Base-by-base conservation (phyloP, 1,139 yeast genomes). In the Saccharomyces hybrid region DNA sequence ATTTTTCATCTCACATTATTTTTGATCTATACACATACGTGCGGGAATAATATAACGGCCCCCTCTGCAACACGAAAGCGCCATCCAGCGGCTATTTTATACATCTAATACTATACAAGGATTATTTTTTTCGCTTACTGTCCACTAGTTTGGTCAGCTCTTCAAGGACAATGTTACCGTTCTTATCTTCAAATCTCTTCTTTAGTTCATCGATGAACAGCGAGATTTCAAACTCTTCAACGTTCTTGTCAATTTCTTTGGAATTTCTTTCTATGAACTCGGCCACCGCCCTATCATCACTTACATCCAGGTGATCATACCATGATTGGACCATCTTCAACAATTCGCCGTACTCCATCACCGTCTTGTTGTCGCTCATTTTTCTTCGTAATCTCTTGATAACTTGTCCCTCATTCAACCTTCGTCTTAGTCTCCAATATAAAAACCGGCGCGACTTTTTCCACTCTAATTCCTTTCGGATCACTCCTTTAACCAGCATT, bases 381-480 rank as follows among this genome's bases (percentile, higher is more conserved):
- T 83, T 85, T 57, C 80, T 84, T 54, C 83, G 82, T 65, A 91
- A 81, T 68, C 88, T 80, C 72, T 81, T 84, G 71, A 88, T 77
- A 67, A 91, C 78, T 73, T 89, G 88, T 72, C 89, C 96, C 75
- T 93, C 98, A 71, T 88, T 86, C 73, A 95, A 78, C 75, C 97
- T 88, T 76, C 99, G 87, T 76, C 97, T 89, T 61, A 89, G 82
- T 75, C 99, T 85, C 99, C 99, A 93, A 93, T 89, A 93, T 83
- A 93, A 95, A 82, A 81, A 88, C 68, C 98, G 83, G 78, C 99
- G 88, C 32, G 98, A 82, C 54, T 90, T 80, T 49, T 73, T 73
- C 97, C 97, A 91, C 66, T 86, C 83, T 55, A 93, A 74, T 65
- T 90, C 95, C 72, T 86, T 85, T 65, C 86, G 80, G 65, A 93